Evolutionary conservation across 768 basidiomycete species (phyloP), one percentile per base, ranked within the genome.

Genomic region (Candolleomyces efflorescens): DNA sequence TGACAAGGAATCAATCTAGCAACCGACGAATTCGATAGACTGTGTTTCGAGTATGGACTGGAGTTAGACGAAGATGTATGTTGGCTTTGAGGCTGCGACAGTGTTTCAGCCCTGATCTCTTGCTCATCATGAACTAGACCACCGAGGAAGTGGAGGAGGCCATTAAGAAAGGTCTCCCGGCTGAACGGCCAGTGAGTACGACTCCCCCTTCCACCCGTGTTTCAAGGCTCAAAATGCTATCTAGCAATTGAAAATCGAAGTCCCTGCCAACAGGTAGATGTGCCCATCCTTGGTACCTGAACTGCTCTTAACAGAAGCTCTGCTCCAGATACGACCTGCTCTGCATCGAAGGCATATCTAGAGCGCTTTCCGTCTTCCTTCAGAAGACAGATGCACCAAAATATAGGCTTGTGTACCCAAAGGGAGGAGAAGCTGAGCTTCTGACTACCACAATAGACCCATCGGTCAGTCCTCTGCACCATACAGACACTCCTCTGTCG

Each of bases 31-130:
- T 98, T 98, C 65, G 97, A 98, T 75, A 84, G 85, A 68, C 82
- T 98, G 53, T 91, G 92, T 65, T 99, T 99, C 76, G 93, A 98
- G 63, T 99, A 95, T 73, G 97, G 97, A 55, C 78, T 99, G 48
- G 97, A 99, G 75, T 79, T 98, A 36, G 97, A 99, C 68, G 97
- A 97, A 75, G 97, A 99, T 75, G 96, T 98, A 68, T 63, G 89
- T 78, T 26, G 43, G 7, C 24, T 22, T 45, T 53, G 50, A 55
- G 15, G 17, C 6, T 17, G 5, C 18, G 32, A 13, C 39, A 13
- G 56, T 53, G 26, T 54, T 59, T 60, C 59, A 53, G 20, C 9
- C 32, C 38, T 27, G 43, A 27, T 41, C 20, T 43, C 15, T 43
- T 7, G 32, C 32, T 32, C 7, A 32, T 7, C 11, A 5, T 11